Evolutionary conservation across 805 yeast species (phyloP), one percentile per base, ranked within the genome.

Genomic region (Metschnikowia colocasiae): DNA sequence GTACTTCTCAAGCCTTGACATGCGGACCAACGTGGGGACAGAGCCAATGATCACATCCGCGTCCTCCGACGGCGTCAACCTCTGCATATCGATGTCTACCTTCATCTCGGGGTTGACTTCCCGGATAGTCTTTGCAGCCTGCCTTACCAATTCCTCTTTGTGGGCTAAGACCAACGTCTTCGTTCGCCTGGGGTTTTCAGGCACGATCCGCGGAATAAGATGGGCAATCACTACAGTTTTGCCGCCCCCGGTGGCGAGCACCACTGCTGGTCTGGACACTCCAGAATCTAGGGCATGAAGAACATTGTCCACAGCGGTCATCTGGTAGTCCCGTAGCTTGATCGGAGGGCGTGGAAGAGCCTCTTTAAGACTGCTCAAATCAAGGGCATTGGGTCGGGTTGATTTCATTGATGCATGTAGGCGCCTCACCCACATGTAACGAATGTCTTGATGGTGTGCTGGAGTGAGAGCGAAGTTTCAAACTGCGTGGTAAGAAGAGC

Each of bases 241-340:
- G 4, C 98, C 98, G 10, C 96, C 94, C 0, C 98, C 98, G 0
- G 98, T 92, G 12, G 97, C 96, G 32, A 91, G 63, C 25, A 89
- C 85, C 1, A 89, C 90, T 0, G 92, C 97, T 0, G 89, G 78
- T 40, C 94, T 70, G 16, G 73, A 64, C 2, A 64, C 55, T 1
- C 83, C 82, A 2, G 55, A 26, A 0, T 64, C 57, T 1, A 85
- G 60, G 0, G 87, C 75, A 0, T 63, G 54, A 1, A 81, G 55
- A 29, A 91, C 81, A 0, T 73, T 62, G 1, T 75, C 60, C 2
- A 90, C 77, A 43, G 95, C 91, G 37, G 84, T 82, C 23, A 74
- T 64, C 60, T 91, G 97, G 61, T 91, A 91, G 41, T 64, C 70
- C 3, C 75, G 58, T n/a, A 71, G 59, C 32, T 43, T 42, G 18